phyloP scores from a whole-genome alignment of 495 filamentous ascomycete species.

The Daldinia childiae region DNA sequence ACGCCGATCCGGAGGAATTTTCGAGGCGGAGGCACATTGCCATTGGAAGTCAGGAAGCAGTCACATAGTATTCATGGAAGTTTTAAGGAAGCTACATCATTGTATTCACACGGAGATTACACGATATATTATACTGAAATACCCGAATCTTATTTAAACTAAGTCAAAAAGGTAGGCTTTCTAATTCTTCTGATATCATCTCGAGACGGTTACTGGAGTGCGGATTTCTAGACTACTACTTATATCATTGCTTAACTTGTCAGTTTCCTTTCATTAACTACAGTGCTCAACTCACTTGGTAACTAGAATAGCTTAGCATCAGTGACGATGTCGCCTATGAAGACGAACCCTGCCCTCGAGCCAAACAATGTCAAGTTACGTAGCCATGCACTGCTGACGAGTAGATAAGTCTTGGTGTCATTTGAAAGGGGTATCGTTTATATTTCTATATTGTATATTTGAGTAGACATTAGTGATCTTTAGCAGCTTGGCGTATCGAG shows the following conservation, averaged over 20 bases:
- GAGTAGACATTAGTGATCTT: constrained; percentile 8
- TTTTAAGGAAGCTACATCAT: neutral
- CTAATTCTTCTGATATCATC: no score
- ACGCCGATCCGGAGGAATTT: neutral
- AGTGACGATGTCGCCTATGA: no score
- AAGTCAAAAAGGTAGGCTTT: no score
- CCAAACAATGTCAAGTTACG: neutral
- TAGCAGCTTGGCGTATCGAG: constrained; percentile 43
- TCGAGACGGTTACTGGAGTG: no score
- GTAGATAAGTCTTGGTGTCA: neutral
- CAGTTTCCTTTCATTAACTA: no score
- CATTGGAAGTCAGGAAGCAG: neutral
- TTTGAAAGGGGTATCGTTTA: neutral
- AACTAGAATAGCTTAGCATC: no score
- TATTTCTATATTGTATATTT: neutral
- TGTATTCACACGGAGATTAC: neutral
- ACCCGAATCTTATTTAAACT: no score
- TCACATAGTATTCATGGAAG: neutral
- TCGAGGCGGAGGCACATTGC: neutral
- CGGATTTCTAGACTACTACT: no score
- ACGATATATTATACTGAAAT: no score
- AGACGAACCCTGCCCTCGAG: neutral
- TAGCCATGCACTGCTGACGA: neutral
- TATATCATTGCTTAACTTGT: no score
- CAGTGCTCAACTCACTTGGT: no score